These are phyloP conservation scores for Biancaea sappan DNA, from an alignment of 306 rosid genomes.

Conservation along the genomic window DNA sequence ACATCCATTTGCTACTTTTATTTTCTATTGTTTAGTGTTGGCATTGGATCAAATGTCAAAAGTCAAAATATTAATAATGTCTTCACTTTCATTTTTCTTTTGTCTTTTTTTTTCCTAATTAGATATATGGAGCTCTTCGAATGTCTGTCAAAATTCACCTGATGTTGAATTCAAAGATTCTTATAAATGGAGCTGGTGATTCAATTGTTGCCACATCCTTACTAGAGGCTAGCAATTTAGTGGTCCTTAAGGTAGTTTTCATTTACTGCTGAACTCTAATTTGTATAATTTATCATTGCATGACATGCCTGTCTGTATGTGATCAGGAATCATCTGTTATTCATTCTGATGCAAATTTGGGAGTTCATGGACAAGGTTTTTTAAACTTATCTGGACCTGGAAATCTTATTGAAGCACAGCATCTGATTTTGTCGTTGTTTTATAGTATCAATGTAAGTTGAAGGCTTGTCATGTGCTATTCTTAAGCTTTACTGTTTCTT, in stretches of 20 bases:
- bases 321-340: slow-evolving; percentile 85
- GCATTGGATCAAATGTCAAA: background rate
- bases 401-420: slow-evolving; percentile 91
- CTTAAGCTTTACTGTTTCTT: slow-evolving; percentile 28
- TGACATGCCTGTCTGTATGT: slow-evolving; percentile 37
- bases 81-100: slow-evolving; percentile 8
- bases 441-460: slow-evolving; percentile 70
- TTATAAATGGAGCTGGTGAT: slow-evolving; percentile 74
- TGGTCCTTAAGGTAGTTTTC: slow-evolving; percentile 80
- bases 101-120: slow-evolving; percentile 14
- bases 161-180: slow-evolving; percentile 90
- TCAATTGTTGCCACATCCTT: slow-evolving; percentile 77
- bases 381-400: slow-evolving; percentile 96
- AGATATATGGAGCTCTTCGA: slow-evolving; percentile 97
- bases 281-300: slow-evolving; percentile 19
- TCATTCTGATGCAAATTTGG: slow-evolving; percentile 93
- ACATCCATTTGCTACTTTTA: background rate
- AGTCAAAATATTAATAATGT: background rate
- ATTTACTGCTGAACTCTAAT: slow-evolving; percentile 28
- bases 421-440: slow-evolving; percentile 76
- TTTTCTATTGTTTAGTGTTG: slow-evolving; percentile 3
- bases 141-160: slow-evolving; percentile 93
- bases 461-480: slow-evolving; percentile 21
- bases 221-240: slow-evolving; percentile 92
- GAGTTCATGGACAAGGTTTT: slow-evolving; percentile 95